Percentiles rank a stretch among this genome's conserved stretches.
Conservation (phyloP, 2,329 filamentous ascomycete genomes). For the Bipolaris bicolor region DNA sequence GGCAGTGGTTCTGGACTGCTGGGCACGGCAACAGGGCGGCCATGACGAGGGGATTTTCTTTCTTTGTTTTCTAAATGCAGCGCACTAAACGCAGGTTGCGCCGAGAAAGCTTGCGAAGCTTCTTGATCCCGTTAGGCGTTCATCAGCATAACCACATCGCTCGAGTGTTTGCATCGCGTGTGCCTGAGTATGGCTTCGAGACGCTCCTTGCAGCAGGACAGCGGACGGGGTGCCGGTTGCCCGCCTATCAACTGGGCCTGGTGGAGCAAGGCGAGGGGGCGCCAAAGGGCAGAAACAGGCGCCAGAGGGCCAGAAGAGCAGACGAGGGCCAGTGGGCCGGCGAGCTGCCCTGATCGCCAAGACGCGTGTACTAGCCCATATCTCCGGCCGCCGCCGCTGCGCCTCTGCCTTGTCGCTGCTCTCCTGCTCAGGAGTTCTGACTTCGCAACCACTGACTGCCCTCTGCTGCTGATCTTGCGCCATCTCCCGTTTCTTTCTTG, state of each 20-base stretch:
- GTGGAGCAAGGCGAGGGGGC: neutral
- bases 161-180: neutral
- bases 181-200: slow-evolving; percentile 12
- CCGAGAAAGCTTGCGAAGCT: slow-evolving; percentile 6
- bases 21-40: slow-evolving; percentile 27
- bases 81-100: slow-evolving; percentile 18
- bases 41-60: slow-evolving; percentile 9
- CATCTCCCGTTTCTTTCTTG: slow-evolving; percentile 11
- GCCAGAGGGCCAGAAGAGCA: neutral
- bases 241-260: slow-evolving; percentile 19
- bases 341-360: slow-evolving; percentile 16
- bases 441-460: slow-evolving; percentile 15
- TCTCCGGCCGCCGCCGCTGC: slow-evolving; percentile 8
- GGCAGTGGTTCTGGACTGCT: slow-evolving; percentile 6
- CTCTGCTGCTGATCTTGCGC: slow-evolving; percentile 12
- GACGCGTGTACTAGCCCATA: slow-evolving; percentile 16
- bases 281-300: slow-evolving; percentile 1
- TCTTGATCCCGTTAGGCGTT: slow-evolving; percentile 4
- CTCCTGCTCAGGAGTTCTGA: slow-evolving; percentile 16
- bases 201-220: slow-evolving; percentile 19
- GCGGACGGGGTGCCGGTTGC: slow-evolving; percentile 4
- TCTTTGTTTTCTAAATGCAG: neutral
- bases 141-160: slow-evolving; percentile 14
- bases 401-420: slow-evolving; percentile 4
- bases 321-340: neutral